These are phyloP conservation scores for Pyrus betulifolia DNA, from an alignment of 306 rosid species.

Conservation along the genomic window DNA sequence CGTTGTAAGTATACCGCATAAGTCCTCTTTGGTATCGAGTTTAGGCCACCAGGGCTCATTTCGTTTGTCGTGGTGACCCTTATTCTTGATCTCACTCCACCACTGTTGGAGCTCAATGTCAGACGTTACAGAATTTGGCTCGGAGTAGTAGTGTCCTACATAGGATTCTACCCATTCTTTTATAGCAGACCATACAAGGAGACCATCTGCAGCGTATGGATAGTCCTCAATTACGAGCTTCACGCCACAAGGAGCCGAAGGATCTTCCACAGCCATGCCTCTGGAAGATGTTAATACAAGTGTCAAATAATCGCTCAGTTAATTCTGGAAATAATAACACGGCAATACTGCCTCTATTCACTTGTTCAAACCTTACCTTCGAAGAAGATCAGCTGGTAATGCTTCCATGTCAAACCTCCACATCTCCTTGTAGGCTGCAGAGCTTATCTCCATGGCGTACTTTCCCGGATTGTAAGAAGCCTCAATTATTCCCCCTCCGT, in stretches of 20 bases:
- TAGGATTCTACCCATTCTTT: conserved; percentile 86
- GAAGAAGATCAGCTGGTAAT: conserved; percentile 84
- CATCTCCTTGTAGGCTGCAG: conserved; percentile 69
- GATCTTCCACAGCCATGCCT: conserved; percentile 93
- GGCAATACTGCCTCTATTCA: background rate
- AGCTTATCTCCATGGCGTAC: conserved; percentile 78
- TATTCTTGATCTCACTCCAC: conserved; percentile 82
- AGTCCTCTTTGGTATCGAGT: conserved; percentile 61
- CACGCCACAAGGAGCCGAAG: conserved; percentile 63
- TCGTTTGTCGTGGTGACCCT: conserved; percentile 79
- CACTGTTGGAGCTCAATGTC: conserved; percentile 80
- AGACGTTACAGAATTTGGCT: conserved; percentile 48
- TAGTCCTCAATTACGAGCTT: conserved; percentile 84
- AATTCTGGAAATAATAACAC: background rate
- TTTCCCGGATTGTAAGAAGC: conserved; percentile 86
- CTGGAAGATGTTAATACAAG: conserved; percentile 31
- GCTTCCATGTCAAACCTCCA: conserved; percentile 96
- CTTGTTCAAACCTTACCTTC: conserved; percentile 40
- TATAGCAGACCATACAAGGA: conserved; percentile 86
- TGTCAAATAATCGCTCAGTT: background rate
- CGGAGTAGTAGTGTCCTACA: conserved; percentile 58
- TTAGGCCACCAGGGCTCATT: conserved; percentile 94
- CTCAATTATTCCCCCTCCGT: conserved; percentile 92
- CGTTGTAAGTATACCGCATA: conserved; percentile 54
- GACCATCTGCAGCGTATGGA: conserved; percentile 95